These are phyloP conservation scores for Chrysoporthe austroafricana DNA, from an alignment of 2,329 filamentous ascomycete genomes.

Conservation along the genomic window DNA sequence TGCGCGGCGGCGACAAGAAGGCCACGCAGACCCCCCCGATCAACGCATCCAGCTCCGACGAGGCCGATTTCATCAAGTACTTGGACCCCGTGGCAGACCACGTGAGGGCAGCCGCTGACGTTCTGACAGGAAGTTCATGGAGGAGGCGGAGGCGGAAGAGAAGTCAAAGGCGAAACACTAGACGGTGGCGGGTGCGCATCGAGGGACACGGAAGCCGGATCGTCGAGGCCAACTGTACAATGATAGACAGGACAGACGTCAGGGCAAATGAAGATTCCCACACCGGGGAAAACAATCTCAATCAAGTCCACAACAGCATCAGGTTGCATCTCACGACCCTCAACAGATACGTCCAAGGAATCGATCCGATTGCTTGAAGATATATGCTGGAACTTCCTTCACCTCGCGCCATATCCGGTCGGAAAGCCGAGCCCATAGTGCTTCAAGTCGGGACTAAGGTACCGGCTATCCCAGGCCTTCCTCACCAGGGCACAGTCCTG, in stretches of 20 bases:
- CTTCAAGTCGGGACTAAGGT: not conserved
- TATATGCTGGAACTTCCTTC: not conserved
- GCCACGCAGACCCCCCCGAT: constrained; percentile 56
- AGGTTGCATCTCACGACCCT: not conserved
- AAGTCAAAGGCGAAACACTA: constrained; percentile 50
- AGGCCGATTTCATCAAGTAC: constrained; percentile 69
- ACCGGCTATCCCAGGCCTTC: not conserved
- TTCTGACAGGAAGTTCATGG: constrained; percentile 50
- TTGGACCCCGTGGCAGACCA: constrained; percentile 28
- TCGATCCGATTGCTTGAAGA: not conserved
- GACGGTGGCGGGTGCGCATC: constrained; percentile 26
- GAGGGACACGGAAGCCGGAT: not conserved
- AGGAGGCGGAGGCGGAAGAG: constrained; percentile 46
- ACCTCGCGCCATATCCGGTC: not conserved
- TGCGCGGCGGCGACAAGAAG: constrained; percentile 51
- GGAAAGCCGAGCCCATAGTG: not conserved
- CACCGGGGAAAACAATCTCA: not conserved
- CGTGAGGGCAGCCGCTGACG: constrained; percentile 25
- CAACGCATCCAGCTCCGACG: constrained; percentile 64
- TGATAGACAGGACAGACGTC: constrained; percentile 23
- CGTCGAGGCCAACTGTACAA: constrained; percentile 14
- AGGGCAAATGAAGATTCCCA: constrained; percentile 23
- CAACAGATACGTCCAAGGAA: not conserved
- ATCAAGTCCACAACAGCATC: not conserved
- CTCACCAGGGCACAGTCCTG: constrained; percentile 29